Evolutionary conservation across 2,329 filamentous ascomycete species (phyloP).

Genomic region (Venturia oleaginea): DNA sequence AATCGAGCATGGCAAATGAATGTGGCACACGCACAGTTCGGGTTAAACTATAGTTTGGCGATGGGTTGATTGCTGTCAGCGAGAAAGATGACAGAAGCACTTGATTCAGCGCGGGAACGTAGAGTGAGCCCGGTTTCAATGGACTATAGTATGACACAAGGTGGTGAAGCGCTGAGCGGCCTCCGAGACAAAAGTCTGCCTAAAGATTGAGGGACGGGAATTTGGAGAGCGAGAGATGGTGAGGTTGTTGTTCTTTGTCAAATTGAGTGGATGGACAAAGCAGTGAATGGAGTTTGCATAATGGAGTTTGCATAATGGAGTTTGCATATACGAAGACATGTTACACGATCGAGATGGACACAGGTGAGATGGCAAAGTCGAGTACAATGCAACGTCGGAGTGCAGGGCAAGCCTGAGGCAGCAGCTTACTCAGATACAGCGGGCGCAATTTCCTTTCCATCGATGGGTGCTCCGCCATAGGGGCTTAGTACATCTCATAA

Average conservation of each 20-base stretch:
- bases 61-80: background rate
- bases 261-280: background rate
- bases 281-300: background rate
- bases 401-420: background rate
- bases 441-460: background rate
- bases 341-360: background rate
- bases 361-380: background rate
- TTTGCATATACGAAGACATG: too few relatives aligned
- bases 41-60: background rate
- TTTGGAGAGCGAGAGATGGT: background rate
- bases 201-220: background rate
- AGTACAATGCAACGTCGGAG: too few relatives aligned
- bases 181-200: background rate
- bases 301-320: too few relatives aligned
- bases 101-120: background rate
- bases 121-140: background rate
- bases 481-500: conserved; percentile 2
- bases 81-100: background rate
- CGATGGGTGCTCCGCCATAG: conserved; percentile 1
- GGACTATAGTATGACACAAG: background rate
- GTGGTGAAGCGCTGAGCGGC: background rate
- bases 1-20: background rate
- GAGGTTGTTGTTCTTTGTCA: background rate
- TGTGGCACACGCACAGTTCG: background rate
- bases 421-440: background rate